A percentile compares a stretch with the other conserved stretches of the same genome.
Conservation (phyloP, 2,329 filamentous ascomycete genomes). For the Acrodontium crateriforme region DNA sequence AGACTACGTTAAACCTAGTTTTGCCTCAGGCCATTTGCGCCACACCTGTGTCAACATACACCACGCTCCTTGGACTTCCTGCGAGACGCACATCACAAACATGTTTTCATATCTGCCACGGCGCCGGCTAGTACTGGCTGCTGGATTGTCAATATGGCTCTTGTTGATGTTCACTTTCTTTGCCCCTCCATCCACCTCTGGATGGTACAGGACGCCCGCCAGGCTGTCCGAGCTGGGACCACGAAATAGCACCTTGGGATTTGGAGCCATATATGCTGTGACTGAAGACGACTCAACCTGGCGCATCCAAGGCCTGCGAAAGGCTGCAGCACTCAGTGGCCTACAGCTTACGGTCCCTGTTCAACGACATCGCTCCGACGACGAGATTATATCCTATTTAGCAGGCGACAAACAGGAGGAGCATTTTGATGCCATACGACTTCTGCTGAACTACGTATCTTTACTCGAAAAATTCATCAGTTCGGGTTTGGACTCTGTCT, state of each 20-base stretch:
- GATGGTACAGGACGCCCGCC: no score
- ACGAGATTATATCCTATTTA: neutral
- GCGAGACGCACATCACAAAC: no score
- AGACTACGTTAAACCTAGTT: no score
- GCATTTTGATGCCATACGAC: conserved; percentile 1
- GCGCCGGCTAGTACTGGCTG: no score
- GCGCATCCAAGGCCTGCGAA: conserved; percentile 4
- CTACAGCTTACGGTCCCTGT: conserved; percentile 1
- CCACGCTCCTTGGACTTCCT: no score
- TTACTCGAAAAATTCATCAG: conserved; percentile 18
- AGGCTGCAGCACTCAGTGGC: conserved; percentile 3
- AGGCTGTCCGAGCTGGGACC: no score
- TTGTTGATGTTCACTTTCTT: no score
- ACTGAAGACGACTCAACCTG: conserved; percentile 6
- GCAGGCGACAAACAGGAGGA: neutral
- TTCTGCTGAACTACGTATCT: conserved; percentile 4
- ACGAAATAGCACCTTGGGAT: conserved; percentile 7
- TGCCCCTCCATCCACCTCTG: no score
- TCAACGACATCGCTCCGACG: conserved; percentile 1
- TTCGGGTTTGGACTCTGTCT: conserved; percentile 25
- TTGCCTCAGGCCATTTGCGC: no score
- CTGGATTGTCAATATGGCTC: no score
- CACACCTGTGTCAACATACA: no score
- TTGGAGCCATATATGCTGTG: conserved; percentile 6
- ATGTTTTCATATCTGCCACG: no score